Evolutionary conservation across 768 basidiomycete species (phyloP).

Genomic region (Suillus clintonianus): DNA sequence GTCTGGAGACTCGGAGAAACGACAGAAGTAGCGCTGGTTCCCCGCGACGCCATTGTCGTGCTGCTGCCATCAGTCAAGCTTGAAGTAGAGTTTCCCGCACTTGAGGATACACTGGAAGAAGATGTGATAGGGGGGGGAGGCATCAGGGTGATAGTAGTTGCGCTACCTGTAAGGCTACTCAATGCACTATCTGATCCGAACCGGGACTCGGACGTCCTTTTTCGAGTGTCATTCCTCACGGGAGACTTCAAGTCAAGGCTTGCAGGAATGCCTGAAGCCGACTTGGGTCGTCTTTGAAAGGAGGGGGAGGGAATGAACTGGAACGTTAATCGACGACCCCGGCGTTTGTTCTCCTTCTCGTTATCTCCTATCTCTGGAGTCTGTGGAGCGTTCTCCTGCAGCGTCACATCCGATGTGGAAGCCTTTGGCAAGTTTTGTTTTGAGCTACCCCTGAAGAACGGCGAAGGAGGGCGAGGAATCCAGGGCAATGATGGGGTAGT

Average conservation of each 20-base stretch:
- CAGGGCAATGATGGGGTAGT: not conserved
- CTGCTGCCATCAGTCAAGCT: slow-evolving; percentile 1
- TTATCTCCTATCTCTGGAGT: not conserved
- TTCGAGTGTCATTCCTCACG: not conserved
- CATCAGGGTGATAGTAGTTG: slow-evolving; percentile 1
- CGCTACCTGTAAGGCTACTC: slow-evolving; percentile 1
- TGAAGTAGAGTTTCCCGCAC: not conserved
- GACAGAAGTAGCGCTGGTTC: not conserved
- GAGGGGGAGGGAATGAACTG: slow-evolving; percentile 22
- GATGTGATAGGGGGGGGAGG: not conserved
- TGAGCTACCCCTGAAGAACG: not conserved
- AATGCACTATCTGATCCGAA: not conserved
- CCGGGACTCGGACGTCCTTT: not conserved
- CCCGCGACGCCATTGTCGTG: not conserved
- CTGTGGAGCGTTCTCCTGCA: not conserved
- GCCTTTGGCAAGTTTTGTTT: not conserved
- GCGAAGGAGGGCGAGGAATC: slow-evolving; percentile 1
- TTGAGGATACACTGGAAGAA: slow-evolving; percentile 3
- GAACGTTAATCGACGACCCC: slow-evolving; percentile 23
- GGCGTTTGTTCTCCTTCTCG: slow-evolving; percentile 3
- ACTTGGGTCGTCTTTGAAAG: slow-evolving; percentile 24
- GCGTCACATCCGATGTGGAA: not conserved
- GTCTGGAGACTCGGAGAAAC: not conserved
- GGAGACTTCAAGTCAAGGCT: not conserved
- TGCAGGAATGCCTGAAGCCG: not conserved